These are phyloP conservation scores for Cochlearia excelsa DNA, from an alignment of 345 rosid species.

Conservation along the genomic window DNA sequence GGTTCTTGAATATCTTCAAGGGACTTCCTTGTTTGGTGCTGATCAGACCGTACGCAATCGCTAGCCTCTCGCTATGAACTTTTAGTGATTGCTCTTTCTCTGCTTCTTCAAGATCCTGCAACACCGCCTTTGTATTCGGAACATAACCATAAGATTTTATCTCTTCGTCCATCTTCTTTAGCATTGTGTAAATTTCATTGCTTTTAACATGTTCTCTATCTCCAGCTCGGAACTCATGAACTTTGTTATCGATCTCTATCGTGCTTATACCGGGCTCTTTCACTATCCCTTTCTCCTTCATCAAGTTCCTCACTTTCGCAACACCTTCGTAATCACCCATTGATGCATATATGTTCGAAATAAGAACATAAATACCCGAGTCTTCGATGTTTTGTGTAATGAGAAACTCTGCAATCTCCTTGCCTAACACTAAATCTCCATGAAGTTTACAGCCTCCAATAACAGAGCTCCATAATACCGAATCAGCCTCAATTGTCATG, in stretches of 20 bases:
- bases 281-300: slow-evolving; percentile 57
- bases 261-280: slow-evolving; percentile 75
- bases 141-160: slow-evolving; percentile 32
- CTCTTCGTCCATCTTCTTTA: slow-evolving; percentile 40
- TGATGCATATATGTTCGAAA: slow-evolving; percentile 67
- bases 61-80: slow-evolving; percentile 75
- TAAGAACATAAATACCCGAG: slow-evolving; percentile 65
- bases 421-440: slow-evolving; percentile 52
- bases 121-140: slow-evolving; percentile 48
- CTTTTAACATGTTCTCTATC: slow-evolving; percentile 46
- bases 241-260: slow-evolving; percentile 49
- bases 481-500: slow-evolving; percentile 56
- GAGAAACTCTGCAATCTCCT: slow-evolving; percentile 62
- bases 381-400: slow-evolving; percentile 43
- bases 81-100: slow-evolving; percentile 55
- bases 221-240: slow-evolving; percentile 64
- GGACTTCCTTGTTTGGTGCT: slow-evolving; percentile 38
- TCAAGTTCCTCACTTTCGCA: slow-evolving; percentile 59
- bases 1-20: slow-evolving; percentile 56
- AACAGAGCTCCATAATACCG: slow-evolving; percentile 63
- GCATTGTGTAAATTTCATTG: slow-evolving; percentile 48
- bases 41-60: slow-evolving; percentile 65
- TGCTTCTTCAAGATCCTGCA: slow-evolving; percentile 48
- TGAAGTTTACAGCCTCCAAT: slow-evolving; percentile 68
- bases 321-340: slow-evolving; percentile 55